Percentiles rank a stretch among this genome's conserved stretches.
Evolutionary conservation across 1,139 yeast genomes (phyloP).

Genomic region (Wickerhamiella infanticola): DNA sequence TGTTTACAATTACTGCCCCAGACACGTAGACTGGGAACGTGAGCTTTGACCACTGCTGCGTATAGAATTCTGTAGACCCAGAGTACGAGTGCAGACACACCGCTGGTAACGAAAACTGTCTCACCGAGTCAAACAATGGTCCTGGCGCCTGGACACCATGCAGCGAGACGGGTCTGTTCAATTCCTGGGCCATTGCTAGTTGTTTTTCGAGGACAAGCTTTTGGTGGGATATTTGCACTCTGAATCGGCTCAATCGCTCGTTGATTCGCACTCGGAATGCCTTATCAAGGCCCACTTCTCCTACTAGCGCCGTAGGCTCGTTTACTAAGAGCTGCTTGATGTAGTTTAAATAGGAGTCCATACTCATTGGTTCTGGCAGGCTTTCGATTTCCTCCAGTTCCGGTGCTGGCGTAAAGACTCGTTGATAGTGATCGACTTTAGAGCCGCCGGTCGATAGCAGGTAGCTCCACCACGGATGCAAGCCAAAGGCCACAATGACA

Average conservation of each 20-base stretch:
- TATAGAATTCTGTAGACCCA: slow-evolving; percentile 57
- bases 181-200: slow-evolving; percentile 37
- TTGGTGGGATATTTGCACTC: slow-evolving; percentile 56
- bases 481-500: slow-evolving; percentile 54
- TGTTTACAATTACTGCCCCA: slow-evolving; percentile 46
- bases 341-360: slow-evolving; percentile 27
- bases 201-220: slow-evolving; percentile 34
- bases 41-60: slow-evolving; percentile 35
- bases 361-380: slow-evolving; percentile 47
- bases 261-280: slow-evolving; percentile 27
- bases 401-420: slow-evolving; percentile 33
- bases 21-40: slow-evolving; percentile 29
- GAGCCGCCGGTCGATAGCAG: slow-evolving; percentile 29
- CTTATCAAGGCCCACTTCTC: slow-evolving; percentile 83
- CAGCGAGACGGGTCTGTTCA: slow-evolving; percentile 43
- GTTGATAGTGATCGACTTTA: slow-evolving; percentile 37
- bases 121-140: slow-evolving; percentile 33
- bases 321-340: slow-evolving; percentile 21
- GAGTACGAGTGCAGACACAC: slow-evolving; percentile 70
- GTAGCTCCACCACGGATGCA: slow-evolving; percentile 88
- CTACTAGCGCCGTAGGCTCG: slow-evolving; percentile 32
- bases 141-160: slow-evolving; percentile 81
- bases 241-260: slow-evolving; percentile 29
- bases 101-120: slow-evolving; percentile 18
- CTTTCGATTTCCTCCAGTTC: slow-evolving; percentile 28